phyloP scores from a whole-genome alignment of 1,139 yeast species.

The Pichia norvegensis region DNA sequence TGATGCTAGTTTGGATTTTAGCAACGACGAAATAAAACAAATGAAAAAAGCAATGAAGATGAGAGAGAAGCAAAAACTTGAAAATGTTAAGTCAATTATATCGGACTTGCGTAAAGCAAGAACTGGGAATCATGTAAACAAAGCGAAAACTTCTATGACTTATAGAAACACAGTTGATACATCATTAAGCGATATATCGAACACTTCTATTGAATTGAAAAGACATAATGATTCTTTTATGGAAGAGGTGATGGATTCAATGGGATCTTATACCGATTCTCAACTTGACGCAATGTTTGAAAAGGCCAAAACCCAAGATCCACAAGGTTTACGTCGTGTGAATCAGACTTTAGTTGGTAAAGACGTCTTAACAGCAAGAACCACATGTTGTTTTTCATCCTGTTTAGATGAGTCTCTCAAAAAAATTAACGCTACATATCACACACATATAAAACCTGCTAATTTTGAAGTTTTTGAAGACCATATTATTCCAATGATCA shows the following conservation, averaged over 20 bases:
- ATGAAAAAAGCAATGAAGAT: neutral
- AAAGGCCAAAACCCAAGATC: slow-evolving; percentile 14
- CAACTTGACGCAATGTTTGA: slow-evolving; percentile 19
- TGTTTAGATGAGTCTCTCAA: slow-evolving; percentile 18
- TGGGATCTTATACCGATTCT: slow-evolving; percentile 9
- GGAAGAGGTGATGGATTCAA: slow-evolving; percentile 5
- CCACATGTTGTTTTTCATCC: slow-evolving; percentile 32
- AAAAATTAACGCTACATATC: slow-evolving; percentile 19
- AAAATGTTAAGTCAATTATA: slow-evolving; percentile 1
- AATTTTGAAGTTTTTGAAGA: slow-evolving; percentile 21
- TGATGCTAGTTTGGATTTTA: neutral
- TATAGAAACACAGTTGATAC: neutral
- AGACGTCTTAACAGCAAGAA: slow-evolving; percentile 44
- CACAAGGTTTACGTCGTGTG: slow-evolving; percentile 38
- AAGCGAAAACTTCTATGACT: neutral
- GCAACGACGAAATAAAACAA: neutral
- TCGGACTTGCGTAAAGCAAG: slow-evolving; percentile 7
- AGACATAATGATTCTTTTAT: neutral
- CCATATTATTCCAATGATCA: slow-evolving; percentile 26
- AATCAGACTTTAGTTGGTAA: slow-evolving; percentile 43
- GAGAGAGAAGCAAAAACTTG: neutral
- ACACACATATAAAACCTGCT: slow-evolving; percentile 26
- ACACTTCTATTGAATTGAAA: slow-evolving; percentile 1
- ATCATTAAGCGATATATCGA: slow-evolving; percentile 4
- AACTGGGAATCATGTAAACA: neutral